Evolutionary conservation across 805 yeast genomes (phyloP).

Genomic region (Barnettozyma sp.): DNA sequence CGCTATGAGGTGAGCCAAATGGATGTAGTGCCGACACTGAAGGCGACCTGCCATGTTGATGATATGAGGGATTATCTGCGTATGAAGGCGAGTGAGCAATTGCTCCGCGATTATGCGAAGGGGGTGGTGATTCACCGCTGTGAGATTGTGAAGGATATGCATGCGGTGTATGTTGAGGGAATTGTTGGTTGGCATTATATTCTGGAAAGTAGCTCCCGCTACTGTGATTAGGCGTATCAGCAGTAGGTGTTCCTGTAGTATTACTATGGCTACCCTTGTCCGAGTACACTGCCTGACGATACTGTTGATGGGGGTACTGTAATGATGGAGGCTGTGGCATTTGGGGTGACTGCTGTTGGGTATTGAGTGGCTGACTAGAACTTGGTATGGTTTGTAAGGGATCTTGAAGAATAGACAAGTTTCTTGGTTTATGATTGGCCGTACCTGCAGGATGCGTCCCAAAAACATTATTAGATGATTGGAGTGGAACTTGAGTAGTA

Average conservation of each 20-base stretch:
- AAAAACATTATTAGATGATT: too few relatives aligned
- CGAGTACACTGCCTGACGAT: too few relatives aligned
- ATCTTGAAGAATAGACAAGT: slow-evolving; percentile 24
- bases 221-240: slow-evolving; percentile 5
- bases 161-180: slow-evolving; percentile 10
- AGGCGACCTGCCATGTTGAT: not conserved
- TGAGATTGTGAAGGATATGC: not conserved
- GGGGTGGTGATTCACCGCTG: not conserved
- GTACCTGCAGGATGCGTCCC: too few relatives aligned
- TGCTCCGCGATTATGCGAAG: too few relatives aligned
- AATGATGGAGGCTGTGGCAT: not conserved
- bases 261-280: too few relatives aligned
- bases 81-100: too few relatives aligned
- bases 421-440: slow-evolving; percentile 22
- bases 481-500: slow-evolving; percentile 4
- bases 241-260: too few relatives aligned
- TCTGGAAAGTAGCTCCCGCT: slow-evolving; percentile 20
- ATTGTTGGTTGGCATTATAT: slow-evolving; percentile 11
- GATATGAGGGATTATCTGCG: not conserved
- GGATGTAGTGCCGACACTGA: not conserved
- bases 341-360: slow-evolving; percentile 2
- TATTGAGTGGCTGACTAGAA: slow-evolving; percentile 1
- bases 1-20: not conserved
- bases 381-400: slow-evolving; percentile 20
- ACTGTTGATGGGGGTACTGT: not conserved